phyloP scores from a whole-genome alignment of 2,329 filamentous ascomycete species.

The Chaetoscypha palmicola region DNA sequence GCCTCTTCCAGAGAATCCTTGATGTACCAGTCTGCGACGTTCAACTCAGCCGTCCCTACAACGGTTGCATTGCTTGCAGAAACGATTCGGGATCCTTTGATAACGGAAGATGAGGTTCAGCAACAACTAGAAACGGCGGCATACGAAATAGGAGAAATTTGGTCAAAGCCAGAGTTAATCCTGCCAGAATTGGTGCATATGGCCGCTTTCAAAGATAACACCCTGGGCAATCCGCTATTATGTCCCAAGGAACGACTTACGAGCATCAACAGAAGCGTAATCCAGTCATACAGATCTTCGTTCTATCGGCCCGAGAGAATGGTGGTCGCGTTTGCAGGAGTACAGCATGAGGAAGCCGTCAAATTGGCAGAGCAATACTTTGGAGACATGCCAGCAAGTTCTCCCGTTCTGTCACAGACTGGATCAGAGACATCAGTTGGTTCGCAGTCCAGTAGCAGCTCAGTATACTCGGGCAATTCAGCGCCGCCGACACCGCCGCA shows the following conservation, averaged over 20 bases:
- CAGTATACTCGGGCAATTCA: slow-evolving; percentile 34
- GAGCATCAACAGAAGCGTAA: slow-evolving; percentile 64
- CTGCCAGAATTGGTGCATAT: slow-evolving; percentile 92
- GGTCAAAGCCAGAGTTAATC: slow-evolving; percentile 94
- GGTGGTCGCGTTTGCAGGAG: slow-evolving; percentile 90
- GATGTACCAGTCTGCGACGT: slow-evolving; percentile 98
- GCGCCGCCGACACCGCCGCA: slow-evolving; percentile 30
- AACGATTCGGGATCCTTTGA: slow-evolving; percentile 78
- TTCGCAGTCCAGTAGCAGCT: slow-evolving; percentile 34
- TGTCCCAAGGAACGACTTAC: slow-evolving; percentile 79
- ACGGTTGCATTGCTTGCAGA: slow-evolving; percentile 83
- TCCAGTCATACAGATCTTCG: slow-evolving; percentile 69
- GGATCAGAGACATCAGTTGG: slow-evolving; percentile 52
- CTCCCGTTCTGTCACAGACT: slow-evolving; percentile 44
- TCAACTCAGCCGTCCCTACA: slow-evolving; percentile 83
- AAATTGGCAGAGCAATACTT: slow-evolving; percentile 77
- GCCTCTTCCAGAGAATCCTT: slow-evolving; percentile 89
- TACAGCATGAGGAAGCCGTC: slow-evolving; percentile 75
- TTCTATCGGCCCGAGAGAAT: slow-evolving; percentile 90
- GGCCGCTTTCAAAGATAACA: slow-evolving; percentile 93
- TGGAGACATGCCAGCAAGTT: slow-evolving; percentile 68
- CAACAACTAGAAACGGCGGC: slow-evolving; percentile 86
- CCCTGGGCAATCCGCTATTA: slow-evolving; percentile 83
- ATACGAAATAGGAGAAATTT: slow-evolving; percentile 96
- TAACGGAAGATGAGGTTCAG: slow-evolving; percentile 79